Percentiles rank a stretch among this genome's conserved stretches.
phyloP scores from a whole-genome alignment of 495 filamentous ascomycete species.

The Tetracladium marchalianum region DNA sequence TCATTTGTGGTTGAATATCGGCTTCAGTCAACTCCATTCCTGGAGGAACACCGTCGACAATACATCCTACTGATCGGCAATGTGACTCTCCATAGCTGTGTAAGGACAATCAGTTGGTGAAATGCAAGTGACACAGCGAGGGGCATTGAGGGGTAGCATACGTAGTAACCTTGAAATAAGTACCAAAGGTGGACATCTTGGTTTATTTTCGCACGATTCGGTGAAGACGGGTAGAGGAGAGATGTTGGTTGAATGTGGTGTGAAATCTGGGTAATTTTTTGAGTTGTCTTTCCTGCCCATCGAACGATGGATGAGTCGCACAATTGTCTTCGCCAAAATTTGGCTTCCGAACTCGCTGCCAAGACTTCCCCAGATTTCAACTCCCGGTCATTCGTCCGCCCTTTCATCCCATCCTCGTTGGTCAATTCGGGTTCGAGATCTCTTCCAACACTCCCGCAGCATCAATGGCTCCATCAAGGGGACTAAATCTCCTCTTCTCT shows the following conservation, averaged over 20 bases:
- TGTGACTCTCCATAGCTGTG: constrained; percentile 81
- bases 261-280: not conserved
- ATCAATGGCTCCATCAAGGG: constrained; percentile 19
- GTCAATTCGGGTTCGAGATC: no score
- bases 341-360: not conserved
- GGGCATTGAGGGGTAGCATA: constrained; percentile 33
- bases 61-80: constrained; percentile 82
- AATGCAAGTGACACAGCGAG: not conserved
- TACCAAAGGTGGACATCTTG: constrained; percentile 84
- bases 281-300: not conserved
- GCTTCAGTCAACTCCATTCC: constrained; percentile 80
- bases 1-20: constrained; percentile 95
- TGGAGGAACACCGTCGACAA: constrained; percentile 81
- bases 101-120: constrained; percentile 5
- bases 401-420: no score
- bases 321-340: not conserved
- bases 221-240: not conserved
- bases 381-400: no score
- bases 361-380: no score
- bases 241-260: not conserved
- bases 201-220: not conserved
- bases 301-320: constrained; percentile 1
- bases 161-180: constrained; percentile 78
- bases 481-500: constrained; percentile 1
- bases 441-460: not conserved